Evolutionary conservation across 352 stramenopile species (phyloP), one percentile per base, ranked within the genome.

Genomic region (Phytophthora sojae): DNA sequence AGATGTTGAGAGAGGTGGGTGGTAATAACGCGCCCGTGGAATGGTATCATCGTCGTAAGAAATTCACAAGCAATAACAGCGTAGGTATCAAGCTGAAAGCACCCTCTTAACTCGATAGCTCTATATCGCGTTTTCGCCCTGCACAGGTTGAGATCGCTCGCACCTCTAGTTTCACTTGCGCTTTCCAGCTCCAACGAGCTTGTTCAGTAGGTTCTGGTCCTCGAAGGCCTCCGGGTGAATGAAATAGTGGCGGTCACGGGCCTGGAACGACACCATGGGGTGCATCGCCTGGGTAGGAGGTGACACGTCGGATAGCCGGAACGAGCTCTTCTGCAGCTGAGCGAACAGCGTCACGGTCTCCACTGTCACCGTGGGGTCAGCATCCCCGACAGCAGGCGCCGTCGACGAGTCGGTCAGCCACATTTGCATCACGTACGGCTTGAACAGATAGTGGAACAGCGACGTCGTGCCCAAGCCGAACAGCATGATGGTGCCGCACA

Each of bases 401-500:
- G 60, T 29, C 14, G 35, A 61, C 2, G 57, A 6, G 30, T 61
- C 59, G 44, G 67, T 25, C 23, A 92, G 39, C 89, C 89, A 96
- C 88, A 96, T 94, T 57, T 77, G 81, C 59, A 94, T 83, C 45
- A 93, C 85, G 62, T 95, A 96, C 39, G 89, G 89, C 82, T 94
- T 91, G 76, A 96, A 96, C 47, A 96, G 75, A 54, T 88, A 76
- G 71, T 95, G 89, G 73, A 94, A 96, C 23, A 95, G 74, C 62
- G 88, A 90, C 30, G 89, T 96, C 45, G 88, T 93, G 61, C 88
- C 87, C 1, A 95, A 57, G 7, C 89, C 89, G 60, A 96, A 96
- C 69, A 94, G 70, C 89, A 96, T 95, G 64, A 96, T 88, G 47
- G 89, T 96, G 51, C 89, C 85, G 71, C 89, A 96, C 89, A 96